A percentile compares a stretch with the other conserved stretches of the same genome.
These are phyloP conservation scores for Pilaira anomala DNA, from an alignment of 192 early-diverging fungal genomes.

Conservation along the genomic window DNA sequence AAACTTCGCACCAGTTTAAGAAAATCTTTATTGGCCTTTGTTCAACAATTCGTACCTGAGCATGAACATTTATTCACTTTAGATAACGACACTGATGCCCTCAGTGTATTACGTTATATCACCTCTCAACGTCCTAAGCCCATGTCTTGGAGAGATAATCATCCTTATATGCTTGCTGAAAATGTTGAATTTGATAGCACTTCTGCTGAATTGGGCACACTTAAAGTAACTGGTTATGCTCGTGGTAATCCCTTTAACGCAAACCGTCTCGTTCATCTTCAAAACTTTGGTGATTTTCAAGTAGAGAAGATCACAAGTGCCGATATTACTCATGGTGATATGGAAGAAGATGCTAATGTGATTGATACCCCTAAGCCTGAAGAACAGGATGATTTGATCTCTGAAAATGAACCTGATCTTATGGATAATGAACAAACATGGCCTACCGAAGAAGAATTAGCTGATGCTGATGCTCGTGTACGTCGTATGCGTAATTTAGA, in stretches of 20 bases:
- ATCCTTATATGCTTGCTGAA: constrained; percentile 87
- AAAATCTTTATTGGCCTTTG: constrained; percentile 82
- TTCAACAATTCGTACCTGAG: constrained; percentile 86
- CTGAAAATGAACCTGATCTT: constrained; percentile 84
- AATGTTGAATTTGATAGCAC: constrained; percentile 61
- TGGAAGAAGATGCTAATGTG: constrained; percentile 42
- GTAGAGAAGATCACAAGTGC: constrained; percentile 52
- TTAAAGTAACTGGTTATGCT: constrained; percentile 84
- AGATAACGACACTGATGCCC: constrained; percentile 55
- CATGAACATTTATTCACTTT: constrained; percentile 67
- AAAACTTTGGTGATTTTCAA: constrained; percentile 94
- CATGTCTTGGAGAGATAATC: constrained; percentile 81
- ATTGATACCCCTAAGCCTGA: constrained; percentile 69
- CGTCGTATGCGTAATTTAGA: constrained; percentile 24
- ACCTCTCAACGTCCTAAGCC: constrained; percentile 75
- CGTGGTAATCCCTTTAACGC: constrained; percentile 84
- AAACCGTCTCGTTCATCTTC: constrained; percentile 89
- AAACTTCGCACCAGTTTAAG: constrained; percentile 75
- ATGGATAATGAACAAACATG: constrained; percentile 96
- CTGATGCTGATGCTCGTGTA: constrained; percentile 63
- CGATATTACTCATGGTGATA: constrained; percentile 13
- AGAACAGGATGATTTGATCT: constrained; percentile 75
- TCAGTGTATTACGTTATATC: constrained; percentile 72
- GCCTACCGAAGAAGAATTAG: constrained; percentile 95
- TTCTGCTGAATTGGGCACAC: constrained; percentile 51